Evolutionary conservation across 768 basidiomycete genomes (phyloP).

Genomic region (Lactifluus subvellereus): DNA sequence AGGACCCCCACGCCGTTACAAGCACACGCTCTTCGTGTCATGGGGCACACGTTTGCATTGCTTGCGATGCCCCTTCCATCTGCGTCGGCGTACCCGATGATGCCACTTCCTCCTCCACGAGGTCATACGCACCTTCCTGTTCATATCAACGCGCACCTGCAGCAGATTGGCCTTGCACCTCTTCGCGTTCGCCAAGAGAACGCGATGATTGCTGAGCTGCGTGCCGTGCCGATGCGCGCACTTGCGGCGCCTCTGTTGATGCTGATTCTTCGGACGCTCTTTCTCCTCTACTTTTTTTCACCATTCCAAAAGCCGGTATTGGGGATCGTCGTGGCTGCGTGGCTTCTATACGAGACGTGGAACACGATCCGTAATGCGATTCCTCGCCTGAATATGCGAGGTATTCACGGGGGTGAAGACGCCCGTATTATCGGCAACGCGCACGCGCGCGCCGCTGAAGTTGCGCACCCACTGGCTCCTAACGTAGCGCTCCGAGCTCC

Average conservation of each 20-base stretch:
- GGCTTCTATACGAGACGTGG: constrained; percentile 26
- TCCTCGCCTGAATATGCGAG: constrained; percentile 8
- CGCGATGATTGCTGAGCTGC: constrained; percentile 21
- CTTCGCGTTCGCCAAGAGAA: constrained; percentile 20
- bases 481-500: constrained; percentile 4
- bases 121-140: constrained; percentile 13
- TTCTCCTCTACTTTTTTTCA: constrained; percentile 24
- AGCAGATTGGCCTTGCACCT: constrained; percentile 23
- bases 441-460: constrained; percentile 7
- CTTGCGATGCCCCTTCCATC: constrained; percentile 15
- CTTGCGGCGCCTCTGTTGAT: constrained; percentile 23
- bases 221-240: constrained; percentile 23
- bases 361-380: constrained; percentile 24
- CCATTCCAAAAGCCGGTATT: constrained; percentile 25
- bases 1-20: constrained; percentile 21
- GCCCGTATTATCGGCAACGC: background rate
- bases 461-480: background rate
- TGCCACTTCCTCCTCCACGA: background rate
- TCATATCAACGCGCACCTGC: constrained; percentile 19
- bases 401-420: constrained; percentile 4
- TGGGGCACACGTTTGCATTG: constrained; percentile 22
- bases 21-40: constrained; percentile 20
- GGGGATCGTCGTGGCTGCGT: constrained; percentile 19
- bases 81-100: background rate
- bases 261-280: constrained; percentile 21